Evolutionary conservation across 2,329 filamentous ascomycete genomes (phyloP), one percentile per base, ranked within the genome.

Genomic region (Fusarium nelsonii): DNA sequence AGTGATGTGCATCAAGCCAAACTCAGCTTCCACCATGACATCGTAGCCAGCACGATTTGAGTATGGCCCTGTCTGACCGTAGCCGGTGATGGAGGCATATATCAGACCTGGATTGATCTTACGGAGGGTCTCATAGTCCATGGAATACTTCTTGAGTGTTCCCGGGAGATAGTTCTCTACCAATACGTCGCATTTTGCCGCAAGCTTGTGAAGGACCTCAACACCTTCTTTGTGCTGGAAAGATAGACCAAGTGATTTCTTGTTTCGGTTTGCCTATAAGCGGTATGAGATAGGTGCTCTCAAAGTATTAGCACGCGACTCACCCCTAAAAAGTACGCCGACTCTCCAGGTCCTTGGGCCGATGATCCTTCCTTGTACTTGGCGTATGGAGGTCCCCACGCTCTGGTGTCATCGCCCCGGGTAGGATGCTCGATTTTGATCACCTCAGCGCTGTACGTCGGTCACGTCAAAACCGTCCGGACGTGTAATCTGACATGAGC

Each of bases 11-110:
- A 99, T 99, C 58, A 99, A 82, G 1, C 96, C 96, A 81, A 99
- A 94, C 78, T 98, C 96, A 63, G 96, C 96, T 83, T 99, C 96
- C 12, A 99, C 95, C 95, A 99, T 99, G 72, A 99, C 96, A 80
- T 99, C 96, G 84, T 99, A 99, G 6, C 96, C 96, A 5, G 96
- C 94, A 15, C 96, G 87, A 68, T 90, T 88, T 8, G 91, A 89
- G 79, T 97, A 97, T 0, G 96, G 96, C 0, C 96, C 96, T 2
- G 92, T 97, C 78, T 99, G 96, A 3, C 96, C 96, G 76, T 98
- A 99, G 1, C 96, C 96, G 0, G 96, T 99, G 73, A 99, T 97
- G 72, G 93, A 97, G 15, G 95, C 94, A 77, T 99, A 99, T 71
- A 99, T 92, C 46, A 99, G 84, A 8, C 85, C 83, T 0, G 95